Percentiles rank a stretch among this genome's conserved stretches.
These are phyloP conservation scores for Puccinia coronata DNA, from an alignment of 1,284 basidiomycete genomes.

Conservation along the genomic window DNA sequence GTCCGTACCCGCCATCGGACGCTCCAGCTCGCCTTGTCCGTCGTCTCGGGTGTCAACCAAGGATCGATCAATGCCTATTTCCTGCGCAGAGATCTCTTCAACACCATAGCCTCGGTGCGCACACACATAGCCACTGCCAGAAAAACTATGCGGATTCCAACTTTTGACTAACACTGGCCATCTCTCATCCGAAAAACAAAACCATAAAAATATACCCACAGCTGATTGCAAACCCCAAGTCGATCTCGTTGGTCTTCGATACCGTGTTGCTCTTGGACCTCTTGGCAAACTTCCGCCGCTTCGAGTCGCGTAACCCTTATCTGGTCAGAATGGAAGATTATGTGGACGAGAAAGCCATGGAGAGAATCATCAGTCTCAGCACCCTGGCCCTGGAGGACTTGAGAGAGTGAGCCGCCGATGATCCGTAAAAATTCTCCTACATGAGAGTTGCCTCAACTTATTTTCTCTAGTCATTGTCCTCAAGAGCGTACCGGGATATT, in stretches of 20 bases:
- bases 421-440: background rate
- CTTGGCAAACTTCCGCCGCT: conserved; percentile 55
- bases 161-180: no score
- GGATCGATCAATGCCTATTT: conserved; percentile 56
- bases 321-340: conserved; percentile 56
- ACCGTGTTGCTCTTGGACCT: conserved; percentile 54
- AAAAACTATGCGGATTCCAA: no score
- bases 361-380: conserved; percentile 47
- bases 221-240: conserved; percentile 51
- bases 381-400: conserved; percentile 47
- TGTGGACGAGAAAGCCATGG: conserved; percentile 56
- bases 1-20: conserved; percentile 53
- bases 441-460: conserved; percentile 3
- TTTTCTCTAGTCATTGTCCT: background rate
- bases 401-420: conserved; percentile 1
- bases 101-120: conserved; percentile 40
- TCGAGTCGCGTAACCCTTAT: conserved; percentile 55
- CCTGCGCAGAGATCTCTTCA: conserved; percentile 56
- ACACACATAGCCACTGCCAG: no score
- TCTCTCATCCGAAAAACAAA: background rate
- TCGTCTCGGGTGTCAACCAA: conserved; percentile 54
- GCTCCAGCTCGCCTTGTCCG: conserved; percentile 54
- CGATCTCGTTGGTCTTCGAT: conserved; percentile 51
- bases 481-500: conserved; percentile 35
- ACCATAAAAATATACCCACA: conserved; percentile 22